Evolutionary conservation across 345 rosid genomes (phyloP).

Genomic region (Cardiospermum halicacabum): DNA sequence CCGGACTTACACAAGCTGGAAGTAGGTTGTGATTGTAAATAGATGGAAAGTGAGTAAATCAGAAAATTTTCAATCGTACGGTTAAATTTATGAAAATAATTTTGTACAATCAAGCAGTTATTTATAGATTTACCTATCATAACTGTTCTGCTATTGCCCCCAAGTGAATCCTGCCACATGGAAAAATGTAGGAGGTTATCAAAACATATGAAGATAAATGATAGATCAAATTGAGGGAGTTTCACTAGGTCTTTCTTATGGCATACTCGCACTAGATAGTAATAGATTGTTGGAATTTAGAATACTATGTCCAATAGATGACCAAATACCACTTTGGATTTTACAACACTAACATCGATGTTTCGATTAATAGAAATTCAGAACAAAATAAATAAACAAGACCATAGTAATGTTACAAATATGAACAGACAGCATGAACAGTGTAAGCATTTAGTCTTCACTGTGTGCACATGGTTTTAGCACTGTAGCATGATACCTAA

Average conservation of each 20-base stretch:
- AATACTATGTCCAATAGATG: too few species aligned
- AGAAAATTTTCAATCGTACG: background rate
- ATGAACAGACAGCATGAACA: background rate
- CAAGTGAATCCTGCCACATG: conserved; percentile 65
- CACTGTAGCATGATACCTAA: background rate
- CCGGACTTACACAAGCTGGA: conserved; percentile 81
- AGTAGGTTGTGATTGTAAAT: conserved; percentile 13
- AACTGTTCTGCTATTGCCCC: conserved; percentile 80
- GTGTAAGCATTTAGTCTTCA: background rate
- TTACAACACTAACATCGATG: too few species aligned
- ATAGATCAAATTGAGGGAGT: conserved; percentile 4
- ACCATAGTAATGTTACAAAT: background rate
- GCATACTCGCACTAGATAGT: conserved; percentile 12
- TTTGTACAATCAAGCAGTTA: background rate
- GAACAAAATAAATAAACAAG: conserved; percentile 10
- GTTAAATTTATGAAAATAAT: background rate
- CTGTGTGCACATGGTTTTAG: background rate
- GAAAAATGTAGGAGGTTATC: conserved; percentile 13
- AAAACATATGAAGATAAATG: conserved; percentile 12
- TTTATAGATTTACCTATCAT: conserved; percentile 59
- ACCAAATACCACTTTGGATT: too few species aligned
- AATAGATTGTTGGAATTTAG: too few species aligned
- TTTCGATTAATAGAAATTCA: background rate
- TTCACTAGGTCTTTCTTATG: background rate
- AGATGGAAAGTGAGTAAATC: conserved; percentile 10